These are phyloP conservation scores for Trichoderma polysporum DNA, from an alignment of 2,329 filamentous ascomycete genomes.

Conservation along the genomic window DNA sequence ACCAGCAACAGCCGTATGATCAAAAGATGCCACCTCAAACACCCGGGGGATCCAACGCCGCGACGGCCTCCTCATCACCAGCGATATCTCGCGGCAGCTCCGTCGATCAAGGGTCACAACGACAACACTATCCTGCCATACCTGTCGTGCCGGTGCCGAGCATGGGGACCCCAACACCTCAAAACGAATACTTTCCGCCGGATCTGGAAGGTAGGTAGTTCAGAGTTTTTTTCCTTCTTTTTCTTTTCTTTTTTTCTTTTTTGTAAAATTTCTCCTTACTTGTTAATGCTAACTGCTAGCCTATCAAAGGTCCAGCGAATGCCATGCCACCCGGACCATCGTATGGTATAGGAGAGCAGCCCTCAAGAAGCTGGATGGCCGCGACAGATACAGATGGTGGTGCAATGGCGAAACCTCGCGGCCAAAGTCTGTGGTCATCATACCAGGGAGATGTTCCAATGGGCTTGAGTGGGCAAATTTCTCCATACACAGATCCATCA, in stretches of 20 bases:
- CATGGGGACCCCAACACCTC: constrained; percentile 39
- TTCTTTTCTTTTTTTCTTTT: too few relatives aligned
- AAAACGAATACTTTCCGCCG: constrained; percentile 38
- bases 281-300: not conserved
- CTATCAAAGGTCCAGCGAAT: constrained; percentile 35
- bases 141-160: constrained; percentile 46
- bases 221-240: too few relatives aligned
- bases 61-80: constrained; percentile 51
- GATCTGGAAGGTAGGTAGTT: constrained; percentile 46
- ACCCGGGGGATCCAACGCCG: constrained; percentile 40
- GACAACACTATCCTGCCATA: constrained; percentile 43
- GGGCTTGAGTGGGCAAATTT: constrained; percentile 45
- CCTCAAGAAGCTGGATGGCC: constrained; percentile 46
- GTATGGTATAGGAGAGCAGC: constrained; percentile 42
- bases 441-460: constrained; percentile 53
- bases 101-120: constrained; percentile 42
- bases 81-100: constrained; percentile 44
- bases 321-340: constrained; percentile 32
- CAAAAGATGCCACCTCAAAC: constrained; percentile 43
- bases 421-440: constrained; percentile 49
- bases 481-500: constrained; percentile 47
- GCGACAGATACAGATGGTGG: constrained; percentile 42
- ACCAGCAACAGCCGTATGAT: constrained; percentile 63
- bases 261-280: not conserved
- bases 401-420: constrained; percentile 43